Evolutionary conservation across 2,329 filamentous ascomycete species (phyloP), one percentile per base, ranked within the genome.

Genomic region (Rhynchosporium agropyri): DNA sequence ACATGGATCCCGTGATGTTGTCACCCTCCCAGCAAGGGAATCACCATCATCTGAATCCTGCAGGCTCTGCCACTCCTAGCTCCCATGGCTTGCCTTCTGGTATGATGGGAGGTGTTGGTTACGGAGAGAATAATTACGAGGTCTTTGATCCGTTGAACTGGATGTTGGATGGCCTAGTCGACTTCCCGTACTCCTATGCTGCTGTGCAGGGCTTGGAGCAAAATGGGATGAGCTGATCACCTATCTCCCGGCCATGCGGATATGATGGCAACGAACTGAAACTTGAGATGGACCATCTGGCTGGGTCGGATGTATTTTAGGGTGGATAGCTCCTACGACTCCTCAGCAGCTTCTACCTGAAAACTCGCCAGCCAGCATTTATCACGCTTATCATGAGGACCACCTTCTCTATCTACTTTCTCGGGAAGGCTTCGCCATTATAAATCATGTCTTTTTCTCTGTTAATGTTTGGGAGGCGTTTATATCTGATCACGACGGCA

Each of bases 71-170:
- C 26, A 71, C 68, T 1, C 68, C 73, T 0, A 69, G 64, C 43
- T 60, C 69, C 36, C 59, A 72, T 56, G 68, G 67, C 9, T 64
- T 73, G 55, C 65, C 69, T 9, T 66, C 63, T 33, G 65, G 66
- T 2, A 71, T 71, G 65, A 67, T 73, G 62, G 60, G 64, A 9
- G 64, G 64, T 36, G 78, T 79, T 36, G 81, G 82, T 69, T 89
- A 90, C 66, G 82, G 84, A 68, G 84, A 90, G 61, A 84, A 85
- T 9, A 89, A 87, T 70, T 92, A 92, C 75, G 91, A 96, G 75
- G 91, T 96, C 65, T 97, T 96, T 73, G 92, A 97, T 76, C 91
- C 93, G 0, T 83, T 97, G 71, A 91, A 94, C 75, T 97, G 93
- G 93, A 92, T 96, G 81, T 80, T 97, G 64, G 93, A 97, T 75